Percentiles rank a stretch among this genome's conserved stretches.
phyloP scores from a whole-genome alignment of 163 green algal species.

The Prototheca cutis region DNA sequence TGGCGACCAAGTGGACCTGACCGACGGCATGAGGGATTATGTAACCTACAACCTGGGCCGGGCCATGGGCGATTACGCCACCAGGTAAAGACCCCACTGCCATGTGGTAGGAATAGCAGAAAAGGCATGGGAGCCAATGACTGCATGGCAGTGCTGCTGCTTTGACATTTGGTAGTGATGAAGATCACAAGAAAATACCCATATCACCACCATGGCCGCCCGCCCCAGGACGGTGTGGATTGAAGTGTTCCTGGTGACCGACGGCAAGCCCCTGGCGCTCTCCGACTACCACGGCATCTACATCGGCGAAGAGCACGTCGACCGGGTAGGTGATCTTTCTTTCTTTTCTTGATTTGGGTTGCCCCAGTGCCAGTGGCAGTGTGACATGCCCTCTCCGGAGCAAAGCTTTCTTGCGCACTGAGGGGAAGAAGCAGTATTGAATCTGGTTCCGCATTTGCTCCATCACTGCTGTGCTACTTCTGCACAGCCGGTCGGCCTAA shows the following conservation, averaged over 20 bases:
- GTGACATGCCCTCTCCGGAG: no score
- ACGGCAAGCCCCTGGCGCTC: neutral
- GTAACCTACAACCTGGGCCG: constrained; percentile 3
- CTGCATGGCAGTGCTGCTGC: no score
- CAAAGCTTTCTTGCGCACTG: no score
- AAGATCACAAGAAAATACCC: no score
- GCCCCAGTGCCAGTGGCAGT: no score
- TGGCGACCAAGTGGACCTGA: constrained; percentile 5
- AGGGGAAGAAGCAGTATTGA: no score
- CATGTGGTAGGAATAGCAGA: no score
- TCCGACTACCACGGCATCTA: constrained; percentile 8
- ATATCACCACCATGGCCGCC: neutral
- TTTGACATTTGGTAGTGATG: no score
- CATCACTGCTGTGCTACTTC: no score
- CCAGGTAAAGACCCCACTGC: neutral
- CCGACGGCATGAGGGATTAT: constrained; percentile 5
- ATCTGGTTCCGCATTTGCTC: no score
- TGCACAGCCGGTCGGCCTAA: no score
- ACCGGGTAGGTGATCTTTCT: neutral
- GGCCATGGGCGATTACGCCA: neutral
- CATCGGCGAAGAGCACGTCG: constrained; percentile 7
- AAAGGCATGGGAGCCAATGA: no score
- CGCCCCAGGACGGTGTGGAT: neutral
- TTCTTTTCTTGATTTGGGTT: neutral
- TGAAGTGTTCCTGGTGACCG: constrained; percentile 6